A percentile compares a stretch with the other conserved stretches of the same genome.
Conservation (phyloP, 169 alveolate genomes). For the Plasmodium malariae region DNA sequence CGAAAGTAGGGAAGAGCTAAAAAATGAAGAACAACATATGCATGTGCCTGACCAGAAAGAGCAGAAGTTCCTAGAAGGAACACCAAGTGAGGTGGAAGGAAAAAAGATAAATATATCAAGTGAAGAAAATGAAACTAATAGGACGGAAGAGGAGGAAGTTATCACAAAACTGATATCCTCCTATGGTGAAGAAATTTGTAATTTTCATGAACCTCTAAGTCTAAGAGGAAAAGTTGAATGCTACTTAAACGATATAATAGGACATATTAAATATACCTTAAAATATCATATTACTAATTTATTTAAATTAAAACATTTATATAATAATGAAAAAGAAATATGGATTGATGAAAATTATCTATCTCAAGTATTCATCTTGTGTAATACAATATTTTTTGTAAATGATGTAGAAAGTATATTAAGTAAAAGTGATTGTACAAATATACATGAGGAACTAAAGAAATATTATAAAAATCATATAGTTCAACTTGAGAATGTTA, state of each 20-base stretch:
- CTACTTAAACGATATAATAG: slow-evolving; percentile 62
- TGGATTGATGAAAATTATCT: slow-evolving; percentile 72
- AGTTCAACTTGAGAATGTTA: slow-evolving; percentile 88
- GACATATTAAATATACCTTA: slow-evolving; percentile 55
- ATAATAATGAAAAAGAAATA: slow-evolving; percentile 38
- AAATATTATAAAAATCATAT: slow-evolving; percentile 84
- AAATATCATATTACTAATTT: slow-evolving; percentile 52
- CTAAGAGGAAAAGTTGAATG: slow-evolving; percentile 59
- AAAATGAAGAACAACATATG: slow-evolving; percentile 89
- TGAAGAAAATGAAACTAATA: not conserved
- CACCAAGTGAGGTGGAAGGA: not conserved
- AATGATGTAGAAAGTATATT: slow-evolving; percentile 77
- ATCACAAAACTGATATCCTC: slow-evolving; percentile 60
- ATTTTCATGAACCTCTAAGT: slow-evolving; percentile 33
- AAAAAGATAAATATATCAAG: not conserved
- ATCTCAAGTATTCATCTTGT: slow-evolving; percentile 65
- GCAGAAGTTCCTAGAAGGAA: not conserved
- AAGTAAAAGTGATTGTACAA: slow-evolving; percentile 79
- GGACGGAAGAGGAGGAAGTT: slow-evolving; percentile 13
- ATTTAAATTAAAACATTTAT: slow-evolving; percentile 24
- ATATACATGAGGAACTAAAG: slow-evolving; percentile 83
- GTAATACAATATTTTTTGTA: slow-evolving; percentile 67
- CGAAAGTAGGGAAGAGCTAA: slow-evolving; percentile 85
- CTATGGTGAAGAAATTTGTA: slow-evolving; percentile 69
- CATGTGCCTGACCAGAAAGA: slow-evolving; percentile 93